Conservation (phyloP, 306 rosid species). For the Canavalia ensiformis region DNA sequence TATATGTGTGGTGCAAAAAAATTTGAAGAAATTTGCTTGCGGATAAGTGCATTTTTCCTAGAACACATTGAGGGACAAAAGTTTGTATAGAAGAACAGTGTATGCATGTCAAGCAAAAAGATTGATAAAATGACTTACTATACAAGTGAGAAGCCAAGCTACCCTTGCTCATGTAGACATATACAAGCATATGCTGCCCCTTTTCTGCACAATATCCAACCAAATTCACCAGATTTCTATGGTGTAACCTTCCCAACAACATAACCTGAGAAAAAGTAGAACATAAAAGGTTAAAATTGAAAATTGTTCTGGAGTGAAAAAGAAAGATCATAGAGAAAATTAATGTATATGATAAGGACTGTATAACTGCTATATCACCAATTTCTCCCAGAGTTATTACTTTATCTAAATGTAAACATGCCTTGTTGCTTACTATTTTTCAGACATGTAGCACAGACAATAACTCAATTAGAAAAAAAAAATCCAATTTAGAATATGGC, state of each 20-base stretch:
- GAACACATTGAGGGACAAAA: not conserved
- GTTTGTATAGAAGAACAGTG: conserved; percentile 28
- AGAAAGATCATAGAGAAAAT: not conserved
- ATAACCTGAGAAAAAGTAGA: conserved; percentile 57
- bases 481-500: conserved; percentile 3
- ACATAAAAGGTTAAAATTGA: conserved; percentile 12
- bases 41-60: not conserved
- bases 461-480: not conserved
- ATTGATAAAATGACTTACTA: conserved; percentile 54
- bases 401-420: not conserved
- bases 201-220: conserved; percentile 68
- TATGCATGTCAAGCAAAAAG: not conserved
- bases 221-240: conserved; percentile 63
- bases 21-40: not conserved
- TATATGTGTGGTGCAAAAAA: not conserved
- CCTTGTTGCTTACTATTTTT: not conserved
- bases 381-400: not conserved
- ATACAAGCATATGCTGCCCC: conserved; percentile 76
- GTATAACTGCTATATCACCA: not conserved
- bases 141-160: conserved; percentile 84
- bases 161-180: conserved; percentile 80
- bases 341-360: not conserved
- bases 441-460: not conserved
- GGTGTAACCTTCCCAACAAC: conserved; percentile 83
- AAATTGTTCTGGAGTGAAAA: not conserved